Evolutionary conservation across 441 rosid species (phyloP), one percentile per base, ranked within the genome.

Genomic region (Adansonia rubrostipa): DNA sequence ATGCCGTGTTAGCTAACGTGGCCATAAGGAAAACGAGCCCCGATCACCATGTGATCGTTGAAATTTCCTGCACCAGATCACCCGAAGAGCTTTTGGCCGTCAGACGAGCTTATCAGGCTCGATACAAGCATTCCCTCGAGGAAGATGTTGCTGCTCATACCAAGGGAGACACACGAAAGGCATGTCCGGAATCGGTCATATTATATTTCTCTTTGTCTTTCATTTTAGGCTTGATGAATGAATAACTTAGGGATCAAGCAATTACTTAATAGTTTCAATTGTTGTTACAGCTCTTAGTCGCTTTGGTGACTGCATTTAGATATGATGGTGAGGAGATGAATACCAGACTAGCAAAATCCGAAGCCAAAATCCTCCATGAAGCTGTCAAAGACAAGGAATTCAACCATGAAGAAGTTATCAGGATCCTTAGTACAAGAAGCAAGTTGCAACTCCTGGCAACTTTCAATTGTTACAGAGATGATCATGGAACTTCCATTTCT

Each of bases 141-240:
- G 96, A 92, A 85, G 94, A 89, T 66, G 90, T 90, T 13, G 96
- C 93, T 1, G 84, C 89, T 11, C 88, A 85, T 68, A 89, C 91
- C 79, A 42, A 81, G 0, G 92, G 92, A 1, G 93, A 92, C 54
- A 17, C 81, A 47, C 88, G 90, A 76, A 87, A 86, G 92, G 93
- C 75, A 81, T 1, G 85, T 71, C 8, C 24, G 33, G 6, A 13
- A 4, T 14, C 5, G 3, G 2, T 63, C 42, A 28, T 4, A 6
- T 6, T n/a, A 2, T 56, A 33, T 69, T 14, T 61, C 20, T 17
- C 9, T 47, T 33, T 78, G 44, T 62, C 13, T 20, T 24, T 54
- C 17, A 14, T 22, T 53, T 11, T 33, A 54, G 44, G 62, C 17
- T 64, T 42, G 57, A 48, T 9, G 24, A 61, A 20, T 28, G 33